Conservation (phyloP, 805 yeast species). For the Cyberlindnera suaveolens region DNA sequence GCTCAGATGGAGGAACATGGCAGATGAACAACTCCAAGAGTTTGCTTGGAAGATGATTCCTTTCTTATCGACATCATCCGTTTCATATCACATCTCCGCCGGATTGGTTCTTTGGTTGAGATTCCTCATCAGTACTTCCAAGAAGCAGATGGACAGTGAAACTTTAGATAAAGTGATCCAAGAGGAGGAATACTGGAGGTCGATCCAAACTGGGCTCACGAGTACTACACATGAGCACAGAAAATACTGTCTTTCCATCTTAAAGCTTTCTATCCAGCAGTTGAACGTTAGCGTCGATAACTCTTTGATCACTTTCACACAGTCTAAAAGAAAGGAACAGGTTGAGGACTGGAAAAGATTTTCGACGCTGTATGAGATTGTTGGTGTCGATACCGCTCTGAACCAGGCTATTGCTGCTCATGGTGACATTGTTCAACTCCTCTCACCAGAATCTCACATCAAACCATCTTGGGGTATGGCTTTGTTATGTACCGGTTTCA, state of each 20-base stretch:
- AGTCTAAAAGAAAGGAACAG: constrained; percentile 18
- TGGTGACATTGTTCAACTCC: constrained; percentile 49
- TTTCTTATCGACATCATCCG: constrained; percentile 26
- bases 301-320: constrained; percentile 17
- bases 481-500: constrained; percentile 69
- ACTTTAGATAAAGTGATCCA: constrained; percentile 3
- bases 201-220: constrained; percentile 49
- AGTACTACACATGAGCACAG: constrained; percentile 58
- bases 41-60: constrained; percentile 44
- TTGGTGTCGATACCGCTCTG: constrained; percentile 78
- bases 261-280: constrained; percentile 52
- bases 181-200: constrained; percentile 45
- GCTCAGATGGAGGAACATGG: constrained; percentile 48
- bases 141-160: constrained; percentile 1
- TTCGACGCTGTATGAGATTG: constrained; percentile 68
- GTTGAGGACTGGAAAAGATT: constrained; percentile 64
- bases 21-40: constrained; percentile 17
- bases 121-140: constrained; percentile 29
- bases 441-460: constrained; percentile 44
- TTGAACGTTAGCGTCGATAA: constrained; percentile 29
- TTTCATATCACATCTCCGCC: constrained; percentile 30
- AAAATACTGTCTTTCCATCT: constrained; percentile 60
- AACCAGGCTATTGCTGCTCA: constrained; percentile 81
- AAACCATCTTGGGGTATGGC: constrained; percentile 69
- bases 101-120: constrained; percentile 54